Percentiles rank a stretch among this genome's conserved stretches.
Conservation (phyloP, 1,284 basidiomycete species). For the Mrakiaceae sp. region DNA sequence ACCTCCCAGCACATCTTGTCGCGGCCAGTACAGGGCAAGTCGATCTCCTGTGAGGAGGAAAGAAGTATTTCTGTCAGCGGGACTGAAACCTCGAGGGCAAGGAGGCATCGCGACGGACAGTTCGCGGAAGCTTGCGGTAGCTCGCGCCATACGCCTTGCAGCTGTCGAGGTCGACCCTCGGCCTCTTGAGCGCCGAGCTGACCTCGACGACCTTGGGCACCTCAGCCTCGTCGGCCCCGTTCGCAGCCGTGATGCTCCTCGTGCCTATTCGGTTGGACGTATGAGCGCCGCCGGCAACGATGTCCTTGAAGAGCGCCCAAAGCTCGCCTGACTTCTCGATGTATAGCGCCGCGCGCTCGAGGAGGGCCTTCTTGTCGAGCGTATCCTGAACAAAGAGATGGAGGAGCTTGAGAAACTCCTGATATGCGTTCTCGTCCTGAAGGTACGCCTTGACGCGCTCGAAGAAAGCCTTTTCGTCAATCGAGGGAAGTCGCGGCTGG, state of each 20-base stretch:
- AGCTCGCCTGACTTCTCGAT: conserved; percentile 69
- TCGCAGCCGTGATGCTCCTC: conserved; percentile 60
- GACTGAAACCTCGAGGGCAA: not conserved
- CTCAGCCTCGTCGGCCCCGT: conserved; percentile 42
- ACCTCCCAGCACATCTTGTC: conserved; percentile 94
- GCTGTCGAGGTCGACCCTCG: conserved; percentile 41
- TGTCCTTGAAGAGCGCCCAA: conserved; percentile 71
- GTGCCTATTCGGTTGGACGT: conserved; percentile 51
- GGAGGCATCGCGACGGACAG: conserved; percentile 47
- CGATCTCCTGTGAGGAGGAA: conserved; percentile 55
- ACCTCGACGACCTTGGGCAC: conserved; percentile 39
- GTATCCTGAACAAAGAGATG: conserved; percentile 92
- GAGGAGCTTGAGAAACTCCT: conserved; percentile 90
- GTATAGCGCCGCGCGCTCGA: conserved; percentile 70
- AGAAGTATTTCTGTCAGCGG: conserved; percentile 10
- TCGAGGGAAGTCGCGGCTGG: conserved; percentile 39
- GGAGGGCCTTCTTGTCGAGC: conserved; percentile 72
- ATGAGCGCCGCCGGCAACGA: conserved; percentile 49
- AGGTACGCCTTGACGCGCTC: conserved; percentile 80
- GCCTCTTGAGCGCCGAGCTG: conserved; percentile 49
- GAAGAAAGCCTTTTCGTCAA: conserved; percentile 88
- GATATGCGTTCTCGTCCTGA: conserved; percentile 75
- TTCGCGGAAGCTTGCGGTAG: conserved; percentile 79
- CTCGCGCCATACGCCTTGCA: conserved; percentile 60
- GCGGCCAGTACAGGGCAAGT: conserved; percentile 82